Conservation (phyloP, 1,139 yeast species). For the Candida sanyaensis region DNA sequence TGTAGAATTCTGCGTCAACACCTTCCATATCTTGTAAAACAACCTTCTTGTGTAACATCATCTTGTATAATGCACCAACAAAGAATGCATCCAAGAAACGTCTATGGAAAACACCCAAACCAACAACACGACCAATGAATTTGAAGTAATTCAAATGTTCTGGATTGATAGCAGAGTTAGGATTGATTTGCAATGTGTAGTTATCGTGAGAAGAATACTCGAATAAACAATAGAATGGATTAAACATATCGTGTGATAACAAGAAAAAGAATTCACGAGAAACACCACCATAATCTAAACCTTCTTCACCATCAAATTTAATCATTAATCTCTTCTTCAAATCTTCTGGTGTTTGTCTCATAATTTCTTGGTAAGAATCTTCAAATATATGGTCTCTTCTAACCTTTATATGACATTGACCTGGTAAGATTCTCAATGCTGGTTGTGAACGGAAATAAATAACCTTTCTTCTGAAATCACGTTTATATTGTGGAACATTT, state of each 20-base stretch:
- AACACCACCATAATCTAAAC: slow-evolving; percentile 98
- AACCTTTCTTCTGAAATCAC: slow-evolving; percentile 96
- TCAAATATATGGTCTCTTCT: slow-evolving; percentile 96
- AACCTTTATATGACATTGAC: slow-evolving; percentile 97
- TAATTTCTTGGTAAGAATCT: slow-evolving; percentile 96
- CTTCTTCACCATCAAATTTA: slow-evolving; percentile 98
- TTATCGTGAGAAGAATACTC: slow-evolving; percentile 98
- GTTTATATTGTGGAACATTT: slow-evolving; percentile 98
- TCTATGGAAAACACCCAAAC: slow-evolving; percentile 96
- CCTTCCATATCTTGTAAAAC: slow-evolving; percentile 98
- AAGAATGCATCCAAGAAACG: slow-evolving; percentile 97
- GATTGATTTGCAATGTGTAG: slow-evolving; percentile 95
- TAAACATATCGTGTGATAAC: slow-evolving; percentile 96
- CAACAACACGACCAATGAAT: slow-evolving; percentile 97
- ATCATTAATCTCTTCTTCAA: slow-evolving; percentile 96
- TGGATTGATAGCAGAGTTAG: slow-evolving; percentile 96
- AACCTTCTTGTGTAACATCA: slow-evolving; percentile 95
- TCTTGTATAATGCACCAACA: slow-evolving; percentile 96
- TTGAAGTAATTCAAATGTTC: slow-evolving; percentile 97
- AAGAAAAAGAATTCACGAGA: slow-evolving; percentile 96
- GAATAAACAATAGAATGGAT: slow-evolving; percentile 95
- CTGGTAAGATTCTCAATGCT: slow-evolving; percentile 93
- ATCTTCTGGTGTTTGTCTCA: slow-evolving; percentile 99
- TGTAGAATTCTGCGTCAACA: slow-evolving; percentile 94
- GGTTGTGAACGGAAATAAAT: slow-evolving; percentile 98